Conservation (phyloP, 371 early-diverging fungal species). For the Syncephalastrum monosporum region DNA sequence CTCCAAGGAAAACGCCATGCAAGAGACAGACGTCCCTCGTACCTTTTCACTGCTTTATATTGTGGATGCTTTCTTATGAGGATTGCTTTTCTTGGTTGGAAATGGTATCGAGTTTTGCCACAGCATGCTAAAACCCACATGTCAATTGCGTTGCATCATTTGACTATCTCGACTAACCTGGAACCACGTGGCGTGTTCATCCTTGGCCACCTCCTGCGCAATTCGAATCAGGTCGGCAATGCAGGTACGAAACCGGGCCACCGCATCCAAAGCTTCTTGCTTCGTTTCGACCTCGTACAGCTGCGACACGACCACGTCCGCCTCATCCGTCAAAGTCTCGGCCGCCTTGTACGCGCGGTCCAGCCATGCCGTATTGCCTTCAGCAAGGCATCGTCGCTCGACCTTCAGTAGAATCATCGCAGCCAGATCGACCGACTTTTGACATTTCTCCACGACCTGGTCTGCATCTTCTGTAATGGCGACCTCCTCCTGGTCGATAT, state of each 20-base stretch:
- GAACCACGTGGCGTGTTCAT: slow-evolving; percentile 44
- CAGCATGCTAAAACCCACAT: neutral
- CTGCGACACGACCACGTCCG: slow-evolving; percentile 41
- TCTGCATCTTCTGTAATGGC: slow-evolving; percentile 47
- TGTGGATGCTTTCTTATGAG: no score
- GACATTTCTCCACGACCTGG: slow-evolving; percentile 30
- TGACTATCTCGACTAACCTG: slow-evolving; percentile 30
- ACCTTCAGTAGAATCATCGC: slow-evolving; percentile 37
- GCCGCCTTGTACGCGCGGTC: slow-evolving; percentile 24
- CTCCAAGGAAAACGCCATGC: no score
- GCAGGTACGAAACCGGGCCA: no score
- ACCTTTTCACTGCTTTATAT: no score
- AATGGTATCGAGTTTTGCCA: no score
- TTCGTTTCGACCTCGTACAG: slow-evolving; percentile 34
- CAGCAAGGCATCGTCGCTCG: slow-evolving; percentile 28
- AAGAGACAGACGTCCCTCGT: no score
- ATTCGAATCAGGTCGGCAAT: slow-evolving; percentile 26
- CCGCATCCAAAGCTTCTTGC: neutral
- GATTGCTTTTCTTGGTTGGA: no score
- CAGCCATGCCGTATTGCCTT: slow-evolving; percentile 18
- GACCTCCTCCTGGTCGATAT: slow-evolving; percentile 37
- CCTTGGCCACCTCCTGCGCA: slow-evolving; percentile 30
- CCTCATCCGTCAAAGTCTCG: slow-evolving; percentile 31
- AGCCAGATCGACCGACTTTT: slow-evolving; percentile 33
- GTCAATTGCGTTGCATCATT: neutral